phyloP scores from a whole-genome alignment of 164 flowering plant genomes.

The Magnolia officinalis region DNA sequence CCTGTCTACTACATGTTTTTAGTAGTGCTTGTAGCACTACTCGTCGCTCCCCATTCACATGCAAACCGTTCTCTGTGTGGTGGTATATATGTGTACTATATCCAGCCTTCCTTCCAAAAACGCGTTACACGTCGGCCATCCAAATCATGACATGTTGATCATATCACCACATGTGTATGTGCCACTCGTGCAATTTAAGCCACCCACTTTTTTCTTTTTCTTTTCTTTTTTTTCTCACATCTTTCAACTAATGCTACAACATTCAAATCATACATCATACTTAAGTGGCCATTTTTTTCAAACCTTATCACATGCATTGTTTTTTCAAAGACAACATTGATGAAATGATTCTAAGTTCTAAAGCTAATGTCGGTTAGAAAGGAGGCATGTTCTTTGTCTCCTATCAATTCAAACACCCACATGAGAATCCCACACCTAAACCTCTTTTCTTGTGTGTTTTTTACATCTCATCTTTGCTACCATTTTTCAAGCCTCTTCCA shows the following conservation, averaged over 20 bases:
- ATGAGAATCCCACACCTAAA: constrained; percentile 9
- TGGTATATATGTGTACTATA: too few relatives aligned
- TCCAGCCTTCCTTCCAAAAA: too few relatives aligned
- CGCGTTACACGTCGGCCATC: too few relatives aligned
- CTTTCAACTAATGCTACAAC: not conserved
- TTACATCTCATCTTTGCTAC: not conserved
- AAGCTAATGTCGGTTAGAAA: constrained; percentile 10
- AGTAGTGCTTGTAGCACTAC: too few relatives aligned
- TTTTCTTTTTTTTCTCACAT: not conserved
- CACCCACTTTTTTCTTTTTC: not conserved
- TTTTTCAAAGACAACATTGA: not conserved
- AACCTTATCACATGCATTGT: not conserved
- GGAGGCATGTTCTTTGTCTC: constrained; percentile 5
- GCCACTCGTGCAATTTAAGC: not conserved
- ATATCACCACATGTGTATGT: too few relatives aligned
- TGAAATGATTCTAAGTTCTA: not conserved
- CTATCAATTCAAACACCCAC: constrained; percentile 10
- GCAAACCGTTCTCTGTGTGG: too few relatives aligned
- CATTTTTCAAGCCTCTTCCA: not conserved
- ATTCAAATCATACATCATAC: not conserved
- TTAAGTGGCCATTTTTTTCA: not conserved
- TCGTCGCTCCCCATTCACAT: too few relatives aligned
- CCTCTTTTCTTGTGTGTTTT: not conserved
- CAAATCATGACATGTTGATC: too few relatives aligned
- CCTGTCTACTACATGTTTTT: too few relatives aligned